A percentile compares a stretch with the other conserved stretches of the same genome.
Conservation (phyloP, 2,329 filamentous ascomycete genomes). For the Dactylellina cionopaga region DNA sequence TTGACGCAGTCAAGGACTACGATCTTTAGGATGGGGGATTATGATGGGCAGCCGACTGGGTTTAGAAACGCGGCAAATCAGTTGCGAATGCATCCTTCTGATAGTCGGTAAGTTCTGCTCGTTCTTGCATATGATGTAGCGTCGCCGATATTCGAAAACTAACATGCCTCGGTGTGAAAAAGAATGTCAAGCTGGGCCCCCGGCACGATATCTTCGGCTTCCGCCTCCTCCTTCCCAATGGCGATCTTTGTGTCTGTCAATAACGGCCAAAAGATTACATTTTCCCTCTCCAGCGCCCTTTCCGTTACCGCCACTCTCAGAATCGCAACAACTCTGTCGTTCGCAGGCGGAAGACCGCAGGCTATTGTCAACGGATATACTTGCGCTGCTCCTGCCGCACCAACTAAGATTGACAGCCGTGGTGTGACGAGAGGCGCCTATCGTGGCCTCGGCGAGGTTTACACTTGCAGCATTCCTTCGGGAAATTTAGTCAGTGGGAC, state of each 20-base stretch:
- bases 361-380: conserved; percentile 65
- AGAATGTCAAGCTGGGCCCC: conserved; percentile 31
- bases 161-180: neutral
- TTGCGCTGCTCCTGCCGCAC: conserved; percentile 65
- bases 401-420: conserved; percentile 71
- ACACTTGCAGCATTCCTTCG: conserved; percentile 69
- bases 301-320: conserved; percentile 67
- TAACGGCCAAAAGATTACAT: conserved; percentile 28
- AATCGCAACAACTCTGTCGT: conserved; percentile 72
- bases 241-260: conserved; percentile 67
- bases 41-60: conserved; percentile 71
- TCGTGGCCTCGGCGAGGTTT: conserved; percentile 71
- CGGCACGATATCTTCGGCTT: conserved; percentile 5
- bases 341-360: conserved; percentile 69
- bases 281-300: conserved; percentile 73
- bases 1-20: conserved; percentile 63
- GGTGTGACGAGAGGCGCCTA: conserved; percentile 75
- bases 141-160: no score
- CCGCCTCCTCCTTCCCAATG: conserved; percentile 68
- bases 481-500: conserved; percentile 68
- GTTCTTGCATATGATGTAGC: neutral
- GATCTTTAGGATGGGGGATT: conserved; percentile 73
- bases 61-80: conserved; percentile 75
- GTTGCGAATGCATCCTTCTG: conserved; percentile 74
- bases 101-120: conserved; percentile 58